Percentiles rank a stretch among this genome's conserved stretches.
Conservation (phyloP, 495 filamentous ascomycete species). For the Margaritispora aquatica region DNA sequence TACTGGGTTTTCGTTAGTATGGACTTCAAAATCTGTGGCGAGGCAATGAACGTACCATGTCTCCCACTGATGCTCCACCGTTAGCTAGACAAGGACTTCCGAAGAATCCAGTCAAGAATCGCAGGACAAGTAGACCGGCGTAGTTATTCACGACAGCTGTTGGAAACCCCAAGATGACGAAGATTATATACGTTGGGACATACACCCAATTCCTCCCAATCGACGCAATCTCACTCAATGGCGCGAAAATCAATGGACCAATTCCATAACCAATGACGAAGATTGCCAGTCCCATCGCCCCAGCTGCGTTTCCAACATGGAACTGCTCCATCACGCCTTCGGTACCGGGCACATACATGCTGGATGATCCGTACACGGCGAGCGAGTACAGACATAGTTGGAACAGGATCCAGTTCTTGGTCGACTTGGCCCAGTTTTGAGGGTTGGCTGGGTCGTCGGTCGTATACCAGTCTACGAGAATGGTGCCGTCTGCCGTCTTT, state of each 20-base stretch:
- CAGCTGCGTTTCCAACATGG: constrained; percentile 43
- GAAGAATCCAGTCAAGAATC: constrained; percentile 67
- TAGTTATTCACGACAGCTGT: constrained; percentile 67
- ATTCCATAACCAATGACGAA: constrained; percentile 32
- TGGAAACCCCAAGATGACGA: constrained; percentile 66
- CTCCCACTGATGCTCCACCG: constrained; percentile 66
- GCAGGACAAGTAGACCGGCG: constrained; percentile 58
- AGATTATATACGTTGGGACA: constrained; percentile 58
- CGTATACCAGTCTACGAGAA: constrained; percentile 50
- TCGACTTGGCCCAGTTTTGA: constrained; percentile 40
- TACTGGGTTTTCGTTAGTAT: background rate
- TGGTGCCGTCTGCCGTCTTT: constrained; percentile 36
- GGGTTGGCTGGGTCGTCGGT: constrained; percentile 47
- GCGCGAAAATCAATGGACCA: constrained; percentile 35
- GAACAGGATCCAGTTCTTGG: constrained; percentile 34
- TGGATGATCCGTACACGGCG: constrained; percentile 36
- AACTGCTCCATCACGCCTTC: constrained; percentile 40
- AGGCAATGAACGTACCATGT: constrained; percentile 60
- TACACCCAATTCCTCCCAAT: constrained; percentile 57
- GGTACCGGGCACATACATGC: constrained; percentile 37
- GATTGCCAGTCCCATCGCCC: constrained; percentile 42
- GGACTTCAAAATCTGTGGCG: constrained; percentile 50
- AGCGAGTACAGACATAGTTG: constrained; percentile 42
- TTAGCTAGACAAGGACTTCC: constrained; percentile 68
- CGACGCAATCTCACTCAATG: constrained; percentile 55